Conservation (phyloP, 768 basidiomycete species). For the Boletales sp. region DNA sequence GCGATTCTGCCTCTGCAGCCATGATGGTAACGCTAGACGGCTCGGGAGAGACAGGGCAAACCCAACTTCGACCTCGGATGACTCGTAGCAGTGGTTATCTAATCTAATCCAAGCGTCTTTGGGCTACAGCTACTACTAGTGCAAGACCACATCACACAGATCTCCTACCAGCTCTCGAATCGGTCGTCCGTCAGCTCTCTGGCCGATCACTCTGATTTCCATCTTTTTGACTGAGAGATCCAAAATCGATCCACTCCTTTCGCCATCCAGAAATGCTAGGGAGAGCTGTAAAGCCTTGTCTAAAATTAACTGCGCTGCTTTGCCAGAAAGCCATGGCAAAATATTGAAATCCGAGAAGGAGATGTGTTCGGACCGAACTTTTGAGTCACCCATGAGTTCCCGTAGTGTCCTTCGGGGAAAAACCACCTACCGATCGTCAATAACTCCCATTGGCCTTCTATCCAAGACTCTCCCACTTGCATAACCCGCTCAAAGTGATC, state of each 20-base stretch:
- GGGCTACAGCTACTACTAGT: slow-evolving; percentile 9
- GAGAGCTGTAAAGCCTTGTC: slow-evolving; percentile 21
- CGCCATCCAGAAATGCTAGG: slow-evolving; percentile 22
- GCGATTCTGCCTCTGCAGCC: slow-evolving; percentile 11
- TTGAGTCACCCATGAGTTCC: neutral
- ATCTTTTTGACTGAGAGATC: slow-evolving; percentile 16
- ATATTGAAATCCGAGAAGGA: slow-evolving; percentile 30
- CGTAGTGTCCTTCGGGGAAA: neutral
- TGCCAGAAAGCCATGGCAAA: slow-evolving; percentile 20
- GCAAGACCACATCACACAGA: slow-evolving; percentile 19
- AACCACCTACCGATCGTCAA: slow-evolving; percentile 46
- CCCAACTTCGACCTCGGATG: neutral
- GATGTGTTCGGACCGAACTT: slow-evolving; percentile 25
- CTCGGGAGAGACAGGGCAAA: neutral
- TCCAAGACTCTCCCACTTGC: slow-evolving; percentile 55
- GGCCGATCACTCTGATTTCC: slow-evolving; percentile 19
- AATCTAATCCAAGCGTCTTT: slow-evolving; percentile 14
- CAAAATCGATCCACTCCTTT: neutral
- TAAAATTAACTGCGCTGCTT: slow-evolving; percentile 16
- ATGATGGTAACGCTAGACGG: slow-evolving; percentile 5
- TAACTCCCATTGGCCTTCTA: slow-evolving; percentile 39
- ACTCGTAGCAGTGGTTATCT: slow-evolving; percentile 13
- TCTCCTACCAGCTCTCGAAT: slow-evolving; percentile 21
- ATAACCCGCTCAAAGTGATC: slow-evolving; percentile 62
- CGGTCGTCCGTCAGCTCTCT: slow-evolving; percentile 21